Base-by-base conservation (phyloP, 225 moss, liverwort and hornwort species). In the Pseudisothecium myosuroides region DNA sequence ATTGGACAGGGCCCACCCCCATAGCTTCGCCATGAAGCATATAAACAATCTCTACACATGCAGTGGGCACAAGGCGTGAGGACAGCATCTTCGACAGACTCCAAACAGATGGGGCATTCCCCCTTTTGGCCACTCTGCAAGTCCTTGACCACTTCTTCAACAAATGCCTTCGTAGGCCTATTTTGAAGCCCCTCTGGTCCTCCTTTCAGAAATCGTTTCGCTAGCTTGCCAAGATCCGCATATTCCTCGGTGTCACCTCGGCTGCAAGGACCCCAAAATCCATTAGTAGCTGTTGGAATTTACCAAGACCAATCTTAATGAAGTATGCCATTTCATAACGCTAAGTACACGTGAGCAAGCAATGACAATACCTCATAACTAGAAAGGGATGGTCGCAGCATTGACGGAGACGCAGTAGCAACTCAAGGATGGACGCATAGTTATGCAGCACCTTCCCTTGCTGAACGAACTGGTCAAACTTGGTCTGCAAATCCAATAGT, bases 381-480 rank as follows among this genome's bases (percentile, higher is more conserved):
- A 98, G 96, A 65, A 95, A 98, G 60, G 97, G 97, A 89, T 98
- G 96, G 87, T 98, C 97, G 89, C 97, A 98, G 78, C 97, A 98
- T 83, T 98, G 97, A 62, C 96, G 96, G 76, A 98, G 90, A 74
- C 96, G 95, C 71, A 98, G 94, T 36, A 98, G 92, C 88, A 98
- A 93, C 89, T 98, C 97, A 83, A 98, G 89, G 67, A 98, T 98
- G 76, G 97, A 98, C 2, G 97, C 97, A 82, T 98, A 98, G 47
- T 98, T 96, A 88, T 98, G 97, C 62, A 98, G 91, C 65, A 98
- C 96, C 91, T 98, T 98, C 39, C 96, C 97, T 95, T 98, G 96
- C 96, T 98, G 94, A 76, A 98, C 97, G 87, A 98, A 98, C 93
- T 93, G 91, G 83, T 98, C 97, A 90, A 98, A 98, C 90, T 98